Conservation (phyloP, 1,284 basidiomycete genomes). For the Sporisorium graminicola region DNA sequence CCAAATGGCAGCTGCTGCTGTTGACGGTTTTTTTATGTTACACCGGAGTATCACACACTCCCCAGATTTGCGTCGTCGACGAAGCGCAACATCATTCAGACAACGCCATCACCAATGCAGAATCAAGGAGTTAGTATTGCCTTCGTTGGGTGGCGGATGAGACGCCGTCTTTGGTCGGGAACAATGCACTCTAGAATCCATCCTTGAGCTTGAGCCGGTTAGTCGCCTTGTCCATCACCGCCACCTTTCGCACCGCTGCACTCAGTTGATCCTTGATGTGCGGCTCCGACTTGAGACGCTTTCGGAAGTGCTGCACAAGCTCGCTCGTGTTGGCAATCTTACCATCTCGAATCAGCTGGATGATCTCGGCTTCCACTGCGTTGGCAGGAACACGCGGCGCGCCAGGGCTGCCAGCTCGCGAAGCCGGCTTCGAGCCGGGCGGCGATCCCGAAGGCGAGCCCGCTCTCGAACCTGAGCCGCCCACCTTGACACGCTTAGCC, state of each 20-base stretch:
- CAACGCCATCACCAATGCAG: background rate
- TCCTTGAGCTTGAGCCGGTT: slow-evolving; percentile 63
- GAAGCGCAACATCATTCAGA: background rate
- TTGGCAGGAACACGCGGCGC: slow-evolving; percentile 40
- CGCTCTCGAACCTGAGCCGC: slow-evolving; percentile 25
- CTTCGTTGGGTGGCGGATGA: background rate
- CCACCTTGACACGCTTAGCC: slow-evolving; percentile 54
- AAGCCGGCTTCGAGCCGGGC: slow-evolving; percentile 33
- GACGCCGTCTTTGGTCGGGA: background rate
- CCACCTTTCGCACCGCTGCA: slow-evolving; percentile 59
- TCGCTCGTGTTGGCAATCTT: slow-evolving; percentile 58
- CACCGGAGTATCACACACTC: background rate
- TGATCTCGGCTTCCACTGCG: slow-evolving; percentile 60
- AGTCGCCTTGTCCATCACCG: slow-evolving; percentile 63
- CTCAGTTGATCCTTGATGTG: slow-evolving; percentile 62
- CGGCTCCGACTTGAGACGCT: slow-evolving; percentile 60
- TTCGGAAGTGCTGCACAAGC: slow-evolving; percentile 62
- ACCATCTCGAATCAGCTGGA: slow-evolving; percentile 54
- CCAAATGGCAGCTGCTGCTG: background rate
- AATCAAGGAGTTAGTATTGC: background rate
- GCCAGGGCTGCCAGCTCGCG: slow-evolving; percentile 47
- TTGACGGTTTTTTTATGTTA: background rate
- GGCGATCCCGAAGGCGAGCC: slow-evolving; percentile 31
- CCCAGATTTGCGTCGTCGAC: background rate
- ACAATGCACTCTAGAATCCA: slow-evolving; percentile 18